These are phyloP conservation scores for Diospyros kaki DNA, from an alignment of 148 eudicot species.

Conservation along the genomic window DNA sequence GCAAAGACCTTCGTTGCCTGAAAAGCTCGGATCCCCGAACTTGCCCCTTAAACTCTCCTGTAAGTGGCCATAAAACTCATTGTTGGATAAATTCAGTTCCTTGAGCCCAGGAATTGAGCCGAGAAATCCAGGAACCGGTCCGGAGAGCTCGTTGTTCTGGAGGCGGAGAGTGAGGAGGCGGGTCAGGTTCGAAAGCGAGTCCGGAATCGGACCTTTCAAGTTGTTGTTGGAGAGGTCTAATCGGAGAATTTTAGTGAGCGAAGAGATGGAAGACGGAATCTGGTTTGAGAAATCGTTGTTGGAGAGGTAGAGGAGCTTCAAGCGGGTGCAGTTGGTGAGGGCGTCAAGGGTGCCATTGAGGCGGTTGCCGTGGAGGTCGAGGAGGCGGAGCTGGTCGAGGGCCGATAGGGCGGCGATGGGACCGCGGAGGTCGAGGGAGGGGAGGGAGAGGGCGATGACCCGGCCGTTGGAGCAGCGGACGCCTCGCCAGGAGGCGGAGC, in stretches of 20 bases:
- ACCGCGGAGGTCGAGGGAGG: slow-evolving; percentile 76
- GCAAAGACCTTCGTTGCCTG: slow-evolving; percentile 76
- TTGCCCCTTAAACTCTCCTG: slow-evolving; percentile 26
- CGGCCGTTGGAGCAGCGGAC: slow-evolving; percentile 51
- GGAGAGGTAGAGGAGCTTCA: slow-evolving; percentile 70
- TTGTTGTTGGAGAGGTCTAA: slow-evolving; percentile 77
- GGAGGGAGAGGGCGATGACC: slow-evolving; percentile 53
- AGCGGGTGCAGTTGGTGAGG: slow-evolving; percentile 39
- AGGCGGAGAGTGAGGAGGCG: slow-evolving; percentile 59
- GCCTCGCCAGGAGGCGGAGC: slow-evolving; percentile 66
- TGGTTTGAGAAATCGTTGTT: slow-evolving; percentile 72
- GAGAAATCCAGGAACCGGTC: slow-evolving; percentile 41
- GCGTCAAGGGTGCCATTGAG: slow-evolving; percentile 65
- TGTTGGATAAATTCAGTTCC: slow-evolving; percentile 61
- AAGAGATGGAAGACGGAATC: slow-evolving; percentile 40
- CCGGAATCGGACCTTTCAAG: slow-evolving; percentile 54
- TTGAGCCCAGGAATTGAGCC: slow-evolving; percentile 31
- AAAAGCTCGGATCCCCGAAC: slow-evolving; percentile 51
- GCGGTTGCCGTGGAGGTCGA: slow-evolving; percentile 81
- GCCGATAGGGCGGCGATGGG: slow-evolving; percentile 57
- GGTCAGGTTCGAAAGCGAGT: slow-evolving; percentile 33
- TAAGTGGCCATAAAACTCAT: slow-evolving; percentile 53
- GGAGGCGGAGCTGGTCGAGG: slow-evolving; percentile 68
- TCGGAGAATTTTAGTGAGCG: slow-evolving; percentile 51
- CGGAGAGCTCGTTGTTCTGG: slow-evolving; percentile 71